These are phyloP conservation scores for Cystofilobasidium macerans DNA, from an alignment of 768 basidiomycete genomes.

Conservation along the genomic window DNA sequence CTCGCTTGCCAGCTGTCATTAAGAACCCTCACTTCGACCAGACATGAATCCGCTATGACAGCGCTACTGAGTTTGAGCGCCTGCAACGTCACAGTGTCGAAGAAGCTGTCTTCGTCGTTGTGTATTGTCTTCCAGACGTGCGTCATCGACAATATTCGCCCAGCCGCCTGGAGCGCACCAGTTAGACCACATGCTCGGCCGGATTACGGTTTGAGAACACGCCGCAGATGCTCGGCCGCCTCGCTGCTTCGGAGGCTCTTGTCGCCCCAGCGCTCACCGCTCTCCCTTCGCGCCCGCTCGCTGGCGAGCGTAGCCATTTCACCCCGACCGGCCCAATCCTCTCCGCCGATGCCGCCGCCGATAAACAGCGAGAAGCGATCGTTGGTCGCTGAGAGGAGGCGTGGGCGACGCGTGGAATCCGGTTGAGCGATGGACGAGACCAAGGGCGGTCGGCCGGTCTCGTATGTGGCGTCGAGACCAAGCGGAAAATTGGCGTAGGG, in stretches of 20 bases:
- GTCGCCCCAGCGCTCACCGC: slow-evolving; percentile 1
- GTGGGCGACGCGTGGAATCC: neutral
- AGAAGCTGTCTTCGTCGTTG: too few relatives aligned
- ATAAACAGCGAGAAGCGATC: slow-evolving; percentile 17
- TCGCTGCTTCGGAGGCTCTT: neutral
- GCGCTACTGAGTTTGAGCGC: too few relatives aligned
- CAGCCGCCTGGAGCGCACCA: too few relatives aligned
- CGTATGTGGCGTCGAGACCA: neutral
- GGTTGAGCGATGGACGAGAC: neutral
- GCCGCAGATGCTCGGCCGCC: neutral
- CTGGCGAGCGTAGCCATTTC: slow-evolving; percentile 5
- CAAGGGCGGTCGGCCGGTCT: neutral
- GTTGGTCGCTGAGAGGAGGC: slow-evolving; percentile 2
- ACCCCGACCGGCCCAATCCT: slow-evolving; percentile 15
- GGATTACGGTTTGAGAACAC: too few relatives aligned
- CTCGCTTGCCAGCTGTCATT: too few relatives aligned
- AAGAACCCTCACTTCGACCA: too few relatives aligned
- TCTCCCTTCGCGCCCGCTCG: neutral
- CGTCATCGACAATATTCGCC: too few relatives aligned
- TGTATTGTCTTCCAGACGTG: too few relatives aligned
- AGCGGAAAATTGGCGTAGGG: neutral
- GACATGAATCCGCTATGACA: too few relatives aligned
- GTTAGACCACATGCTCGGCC: too few relatives aligned
- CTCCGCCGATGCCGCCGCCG: slow-evolving; percentile 13
- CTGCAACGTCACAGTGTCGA: too few relatives aligned